Evolutionary conservation across 495 filamentous ascomycete genomes (phyloP).

Genomic region (Melanomma pulvis-pyrius): DNA sequence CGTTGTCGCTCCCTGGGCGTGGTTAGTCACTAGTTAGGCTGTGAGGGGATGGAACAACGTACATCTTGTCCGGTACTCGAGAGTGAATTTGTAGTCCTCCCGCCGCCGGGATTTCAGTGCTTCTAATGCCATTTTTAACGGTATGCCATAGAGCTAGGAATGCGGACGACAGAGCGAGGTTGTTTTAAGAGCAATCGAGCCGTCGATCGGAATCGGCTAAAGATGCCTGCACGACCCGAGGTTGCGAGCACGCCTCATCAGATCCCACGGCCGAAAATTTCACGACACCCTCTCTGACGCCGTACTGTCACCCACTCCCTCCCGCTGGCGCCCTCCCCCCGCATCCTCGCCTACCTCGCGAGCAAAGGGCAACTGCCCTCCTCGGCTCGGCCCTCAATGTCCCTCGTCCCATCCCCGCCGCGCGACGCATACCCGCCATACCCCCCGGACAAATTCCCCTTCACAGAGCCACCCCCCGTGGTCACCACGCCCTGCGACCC

Average conservation of each 20-base stretch:
- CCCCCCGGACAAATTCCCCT: constrained; percentile 30
- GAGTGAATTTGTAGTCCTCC: constrained; percentile 74
- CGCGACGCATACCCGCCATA: constrained; percentile 23
- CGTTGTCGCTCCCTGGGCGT: constrained; percentile 77
- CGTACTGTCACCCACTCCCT: not conserved
- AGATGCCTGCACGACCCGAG: not conserved
- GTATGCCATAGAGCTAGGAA: too few relatives aligned
- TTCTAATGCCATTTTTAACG: constrained; percentile 41
- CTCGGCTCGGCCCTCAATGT: constrained; percentile 51
- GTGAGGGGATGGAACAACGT: not conserved
- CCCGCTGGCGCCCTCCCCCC: constrained; percentile 62
- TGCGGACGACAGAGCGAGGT: not conserved
- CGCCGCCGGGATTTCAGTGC: constrained; percentile 66
- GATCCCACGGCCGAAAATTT: not conserved
- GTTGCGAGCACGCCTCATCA: not conserved
- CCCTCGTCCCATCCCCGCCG: constrained; percentile 55
- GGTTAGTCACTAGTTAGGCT: constrained; percentile 12
- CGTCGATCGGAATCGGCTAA: not conserved
- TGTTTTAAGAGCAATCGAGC: not conserved
- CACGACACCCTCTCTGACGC: not conserved
- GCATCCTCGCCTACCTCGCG: constrained; percentile 61
- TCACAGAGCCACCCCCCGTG: constrained; percentile 53
- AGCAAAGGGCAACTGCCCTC: constrained; percentile 54
- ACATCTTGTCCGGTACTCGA: constrained; percentile 83
- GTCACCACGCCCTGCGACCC: constrained; percentile 65